Evolutionary conservation across 257 asterid species (phyloP).

Genomic region (Primulina huaijiensis): DNA sequence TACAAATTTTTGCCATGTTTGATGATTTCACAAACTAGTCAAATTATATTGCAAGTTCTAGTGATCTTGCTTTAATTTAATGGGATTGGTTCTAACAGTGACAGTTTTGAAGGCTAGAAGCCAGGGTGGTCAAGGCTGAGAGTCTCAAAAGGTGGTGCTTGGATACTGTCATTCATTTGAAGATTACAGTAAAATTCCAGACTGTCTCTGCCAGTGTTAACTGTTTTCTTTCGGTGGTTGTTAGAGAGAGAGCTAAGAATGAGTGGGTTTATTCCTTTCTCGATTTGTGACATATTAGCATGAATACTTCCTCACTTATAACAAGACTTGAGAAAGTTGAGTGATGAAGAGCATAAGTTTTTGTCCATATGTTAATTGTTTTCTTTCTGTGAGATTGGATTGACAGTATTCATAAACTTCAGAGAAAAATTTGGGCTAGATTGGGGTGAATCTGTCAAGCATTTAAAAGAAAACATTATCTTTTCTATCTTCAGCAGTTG

Average conservation of each 20-base stretch:
- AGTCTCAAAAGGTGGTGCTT: background rate
- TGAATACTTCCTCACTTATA: background rate
- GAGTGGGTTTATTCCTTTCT: background rate
- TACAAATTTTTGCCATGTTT: too few relatives aligned
- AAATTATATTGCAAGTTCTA: background rate
- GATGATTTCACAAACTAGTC: too few relatives aligned
- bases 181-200: background rate
- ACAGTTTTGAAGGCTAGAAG: background rate
- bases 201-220: background rate
- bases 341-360: background rate
- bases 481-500: background rate
- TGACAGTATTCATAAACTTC: background rate
- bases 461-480: background rate
- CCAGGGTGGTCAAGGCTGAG: background rate
- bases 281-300: too few relatives aligned
- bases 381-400: background rate
- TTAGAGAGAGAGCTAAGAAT: background rate
- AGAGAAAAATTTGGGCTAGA: background rate
- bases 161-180: background rate
- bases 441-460: conserved; percentile 3
- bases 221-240: background rate
- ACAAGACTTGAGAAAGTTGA: background rate
- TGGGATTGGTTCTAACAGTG: background rate
- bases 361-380: background rate
- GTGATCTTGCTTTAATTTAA: too few relatives aligned